Evolutionary conservation across 164 flowering plant genomes (phyloP), one percentile per base, ranked within the genome.

Genomic region (Stephania yunnanensis): DNA sequence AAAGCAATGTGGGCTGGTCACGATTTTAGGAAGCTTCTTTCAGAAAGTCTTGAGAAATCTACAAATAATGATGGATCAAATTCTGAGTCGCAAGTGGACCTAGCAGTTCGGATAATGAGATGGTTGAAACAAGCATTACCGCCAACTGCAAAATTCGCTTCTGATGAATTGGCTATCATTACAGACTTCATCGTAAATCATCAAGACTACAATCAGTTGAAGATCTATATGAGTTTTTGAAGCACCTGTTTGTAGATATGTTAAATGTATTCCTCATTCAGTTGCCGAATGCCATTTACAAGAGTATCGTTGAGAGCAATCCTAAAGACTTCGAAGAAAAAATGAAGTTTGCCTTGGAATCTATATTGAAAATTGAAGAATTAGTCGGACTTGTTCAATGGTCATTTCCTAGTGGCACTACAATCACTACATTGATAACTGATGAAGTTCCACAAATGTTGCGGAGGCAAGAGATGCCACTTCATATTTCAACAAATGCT

Each of bases 1-100:
- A 53, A 69, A 44, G 72, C 53, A 69, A 13, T 70, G 29, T 69
- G 71, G 77, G 45, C 30, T 9, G 11, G 72, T 19, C 4, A 25
- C n/a, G 64, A 52, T 36, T 31, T 50, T 75, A 31, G 55, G 1
- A 46, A 29, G 15, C 55, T 46, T 7, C 17, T 48, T 22, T 30
- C 65, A 31, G 36, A 52, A 52, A 75, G 7, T 30, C 7, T 7
- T 1, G 7, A 20, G 29, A 53, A 8, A 30, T 36, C 66, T 36
- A 36, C 42, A 36, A 36, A 4, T 36, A 36, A 36, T 36, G 42
- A 36, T 36, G 42, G 1, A 36, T 36, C 42, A 36, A 36, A 36
- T 36, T 36, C 42, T 25, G 25, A 25, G 25, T 25, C 0, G 25
- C 25, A n/a, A 12, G 17, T 71, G 20, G 31, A 71, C 48, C 30